Conservation (phyloP, 768 basidiomycete genomes). For the Calocera viscosa region DNA sequence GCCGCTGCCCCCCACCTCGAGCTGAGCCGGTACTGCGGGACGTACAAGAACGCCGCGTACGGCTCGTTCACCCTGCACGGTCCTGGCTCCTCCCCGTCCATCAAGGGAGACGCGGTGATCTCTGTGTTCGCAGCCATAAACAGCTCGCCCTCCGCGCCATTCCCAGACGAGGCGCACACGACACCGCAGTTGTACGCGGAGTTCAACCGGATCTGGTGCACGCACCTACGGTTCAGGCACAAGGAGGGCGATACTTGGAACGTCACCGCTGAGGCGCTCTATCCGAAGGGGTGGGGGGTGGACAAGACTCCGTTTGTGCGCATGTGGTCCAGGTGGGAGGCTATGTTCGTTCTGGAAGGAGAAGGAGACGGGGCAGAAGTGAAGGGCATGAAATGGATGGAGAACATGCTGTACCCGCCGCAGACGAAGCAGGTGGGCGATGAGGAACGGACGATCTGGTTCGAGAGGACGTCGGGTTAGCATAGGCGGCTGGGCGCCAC, state of each 20-base stretch:
- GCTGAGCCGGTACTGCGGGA: conserved; percentile 28
- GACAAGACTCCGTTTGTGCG: not conserved
- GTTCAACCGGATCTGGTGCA: conserved; percentile 25
- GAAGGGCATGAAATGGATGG: not conserved
- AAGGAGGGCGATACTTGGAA: not conserved
- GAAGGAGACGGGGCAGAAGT: not conserved
- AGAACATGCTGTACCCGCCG: not conserved
- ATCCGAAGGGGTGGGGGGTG: not conserved
- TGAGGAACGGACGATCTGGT: not conserved
- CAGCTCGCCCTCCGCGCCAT: conserved; percentile 2
- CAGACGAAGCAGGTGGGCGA: not conserved
- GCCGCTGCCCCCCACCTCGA: not conserved
- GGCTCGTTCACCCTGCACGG: conserved; percentile 31
- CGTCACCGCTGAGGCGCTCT: not conserved
- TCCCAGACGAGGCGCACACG: not conserved
- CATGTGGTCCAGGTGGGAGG: not conserved
- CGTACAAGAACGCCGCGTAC: conserved; percentile 32
- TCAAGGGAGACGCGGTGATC: conserved; percentile 21
- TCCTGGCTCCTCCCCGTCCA: conserved; percentile 19
- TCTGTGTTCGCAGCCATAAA: conserved; percentile 25
- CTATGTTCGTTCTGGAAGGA: not conserved
- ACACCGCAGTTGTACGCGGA: conserved; percentile 24
- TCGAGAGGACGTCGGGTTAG: not conserved
- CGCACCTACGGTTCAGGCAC: not conserved
- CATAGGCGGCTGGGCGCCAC: no score